Evolutionary conservation across 345 rosid genomes (phyloP).

Genomic region (Sisymbrium altissimum): DNA sequence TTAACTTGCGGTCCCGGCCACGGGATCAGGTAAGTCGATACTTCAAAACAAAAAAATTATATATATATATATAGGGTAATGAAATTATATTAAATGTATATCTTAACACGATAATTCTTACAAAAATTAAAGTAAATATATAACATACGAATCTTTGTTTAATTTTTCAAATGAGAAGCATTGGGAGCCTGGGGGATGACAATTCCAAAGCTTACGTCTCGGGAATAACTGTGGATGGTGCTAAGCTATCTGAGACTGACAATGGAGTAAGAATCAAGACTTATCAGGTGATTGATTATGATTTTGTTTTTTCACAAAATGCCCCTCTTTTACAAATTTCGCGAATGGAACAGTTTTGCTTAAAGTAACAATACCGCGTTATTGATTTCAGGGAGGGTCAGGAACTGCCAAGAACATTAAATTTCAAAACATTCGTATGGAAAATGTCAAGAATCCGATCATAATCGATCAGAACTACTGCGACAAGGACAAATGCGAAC

Average conservation of each 20-base stretch:
- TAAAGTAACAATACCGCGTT: not conserved
- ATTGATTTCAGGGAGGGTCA: constrained; percentile 71
- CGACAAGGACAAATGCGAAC: constrained; percentile 63
- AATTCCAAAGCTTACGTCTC: constrained; percentile 65
- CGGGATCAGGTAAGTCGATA: constrained; percentile 28
- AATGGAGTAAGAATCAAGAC: constrained; percentile 95
- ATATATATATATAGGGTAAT: no score
- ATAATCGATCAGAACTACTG: constrained; percentile 84
- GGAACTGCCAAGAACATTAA: constrained; percentile 72
- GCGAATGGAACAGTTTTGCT: not conserved
- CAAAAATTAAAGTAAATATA: not conserved
- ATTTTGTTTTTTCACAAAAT: not conserved
- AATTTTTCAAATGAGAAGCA: constrained; percentile 36
- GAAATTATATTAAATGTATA: not conserved
- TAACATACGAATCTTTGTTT: not conserved
- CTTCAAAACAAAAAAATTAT: not conserved
- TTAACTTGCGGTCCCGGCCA: constrained; percentile 36
- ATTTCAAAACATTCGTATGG: constrained; percentile 68
- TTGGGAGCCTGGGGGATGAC: constrained; percentile 74
- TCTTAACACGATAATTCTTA: not conserved
- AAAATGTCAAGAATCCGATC: constrained; percentile 72
- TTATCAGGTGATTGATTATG: constrained; percentile 52
- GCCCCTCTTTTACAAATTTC: not conserved
- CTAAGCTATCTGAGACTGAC: constrained; percentile 52
- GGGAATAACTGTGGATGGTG: constrained; percentile 55